A percentile compares a stretch with the other conserved stretches of the same genome.
phyloP scores from a whole-genome alignment of 2,329 filamentous ascomycete genomes.

The Clarireedia sp. region DNA sequence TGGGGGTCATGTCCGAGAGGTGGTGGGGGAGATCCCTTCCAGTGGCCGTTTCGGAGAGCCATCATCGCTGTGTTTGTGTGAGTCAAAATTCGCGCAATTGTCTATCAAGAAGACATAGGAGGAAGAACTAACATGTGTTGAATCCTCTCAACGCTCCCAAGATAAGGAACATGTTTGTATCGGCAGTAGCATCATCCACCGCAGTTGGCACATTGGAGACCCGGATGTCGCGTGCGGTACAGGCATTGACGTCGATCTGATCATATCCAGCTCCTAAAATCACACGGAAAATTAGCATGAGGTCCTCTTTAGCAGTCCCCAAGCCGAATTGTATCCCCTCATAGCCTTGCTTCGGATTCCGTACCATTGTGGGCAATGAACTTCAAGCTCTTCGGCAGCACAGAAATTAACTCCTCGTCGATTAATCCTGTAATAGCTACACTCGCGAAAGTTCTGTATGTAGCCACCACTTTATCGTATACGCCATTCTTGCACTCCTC shows the following conservation, averaged over 20 bases:
- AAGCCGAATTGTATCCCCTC: no score
- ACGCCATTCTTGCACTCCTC: conserved; percentile 56
- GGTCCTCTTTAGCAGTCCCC: neutral
- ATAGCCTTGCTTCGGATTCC: conserved; percentile 13
- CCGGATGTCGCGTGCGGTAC: conserved; percentile 55
- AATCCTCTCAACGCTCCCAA: conserved; percentile 72
- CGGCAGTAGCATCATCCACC: conserved; percentile 76
- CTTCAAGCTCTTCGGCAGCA: conserved; percentile 43
- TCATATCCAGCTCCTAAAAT: conserved; percentile 71
- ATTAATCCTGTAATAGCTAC: conserved; percentile 57
- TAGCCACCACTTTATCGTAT: conserved; percentile 56
- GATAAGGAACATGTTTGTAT: conserved; percentile 72
- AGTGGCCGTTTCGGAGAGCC: conserved; percentile 57
- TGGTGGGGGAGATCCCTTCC: conserved; percentile 51
- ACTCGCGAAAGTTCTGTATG: conserved; percentile 65
- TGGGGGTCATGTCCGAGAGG: conserved; percentile 68
- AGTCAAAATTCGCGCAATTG: neutral
- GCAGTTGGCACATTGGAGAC: conserved; percentile 79
- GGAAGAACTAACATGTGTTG: conserved; percentile 37
- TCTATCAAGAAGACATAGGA: neutral
- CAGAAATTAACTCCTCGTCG: conserved; percentile 60
- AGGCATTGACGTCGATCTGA: conserved; percentile 66
- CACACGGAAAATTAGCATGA: neutral
- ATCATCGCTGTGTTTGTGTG: conserved; percentile 40
- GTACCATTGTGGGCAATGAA: conserved; percentile 55